Evolutionary conservation across 371 early-diverging fungal genomes (phyloP).

Genomic region (Fennellomyces sp.): DNA sequence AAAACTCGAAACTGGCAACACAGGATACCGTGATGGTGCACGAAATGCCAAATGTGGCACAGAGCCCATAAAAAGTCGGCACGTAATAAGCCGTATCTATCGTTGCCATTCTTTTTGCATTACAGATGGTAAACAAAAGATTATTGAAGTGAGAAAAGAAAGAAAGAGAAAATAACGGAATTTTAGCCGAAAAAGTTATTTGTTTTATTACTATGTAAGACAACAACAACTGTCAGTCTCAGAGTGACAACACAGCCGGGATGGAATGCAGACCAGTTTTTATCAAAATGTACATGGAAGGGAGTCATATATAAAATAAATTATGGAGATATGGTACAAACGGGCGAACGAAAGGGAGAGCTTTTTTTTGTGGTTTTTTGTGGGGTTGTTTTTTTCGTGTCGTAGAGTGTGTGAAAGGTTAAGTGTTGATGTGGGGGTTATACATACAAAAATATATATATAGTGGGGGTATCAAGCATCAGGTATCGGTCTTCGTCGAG

Average conservation of each 20-base stretch:
- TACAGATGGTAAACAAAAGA: not conserved
- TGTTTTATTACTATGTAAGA: not conserved
- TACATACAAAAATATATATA: not conserved
- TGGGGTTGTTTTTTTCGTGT: not conserved
- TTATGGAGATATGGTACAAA: no score
- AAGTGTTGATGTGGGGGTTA: not conserved
- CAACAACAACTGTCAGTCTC: no score
- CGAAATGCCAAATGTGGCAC: slow-evolving; percentile 53
- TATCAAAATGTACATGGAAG: no score
- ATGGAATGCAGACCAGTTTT: no score
- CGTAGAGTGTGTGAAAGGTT: not conserved
- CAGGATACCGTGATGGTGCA: slow-evolving; percentile 44
- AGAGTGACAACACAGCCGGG: no score
- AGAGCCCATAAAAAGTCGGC: slow-evolving; percentile 44
- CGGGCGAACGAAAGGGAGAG: no score
- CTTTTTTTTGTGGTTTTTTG: not conserved
- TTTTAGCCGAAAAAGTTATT: not conserved
- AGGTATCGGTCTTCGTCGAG: not conserved
- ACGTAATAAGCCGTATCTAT: slow-evolving; percentile 47
- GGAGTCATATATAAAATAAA: no score
- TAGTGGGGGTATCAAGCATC: not conserved
- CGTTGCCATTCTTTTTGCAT: slow-evolving; percentile 29
- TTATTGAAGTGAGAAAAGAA: not conserved
- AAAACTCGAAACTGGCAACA: slow-evolving; percentile 53
- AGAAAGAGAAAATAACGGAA: not conserved